Base-by-base conservation (phyloP, 2,329 filamentous ascomycete genomes). In the Pestalotiopsis sp. region DNA sequence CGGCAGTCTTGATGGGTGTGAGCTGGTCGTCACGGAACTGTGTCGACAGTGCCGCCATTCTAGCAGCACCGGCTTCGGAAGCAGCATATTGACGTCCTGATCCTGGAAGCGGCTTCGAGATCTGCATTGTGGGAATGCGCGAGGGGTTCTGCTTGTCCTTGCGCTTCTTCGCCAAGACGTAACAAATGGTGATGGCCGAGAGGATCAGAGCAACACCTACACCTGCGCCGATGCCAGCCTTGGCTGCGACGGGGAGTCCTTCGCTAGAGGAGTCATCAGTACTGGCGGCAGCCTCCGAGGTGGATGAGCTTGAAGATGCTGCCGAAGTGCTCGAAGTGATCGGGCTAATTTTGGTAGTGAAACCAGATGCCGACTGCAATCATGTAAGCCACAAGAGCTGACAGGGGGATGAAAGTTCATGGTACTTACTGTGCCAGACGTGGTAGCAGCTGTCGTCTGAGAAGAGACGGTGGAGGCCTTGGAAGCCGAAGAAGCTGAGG, bases 191-290 rank as follows among this genome's bases (percentile, higher is more conserved):
- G 36, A 70, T 66, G n/a, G 62, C 57, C 11, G 59, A 41, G 27
- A 68, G 38, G 36, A 68, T 31, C 39, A 70, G 14, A 20, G 65
- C 68, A 7, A 66, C 68, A 60, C 68, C 68, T 2, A 58, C 68
- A 52, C 68, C 68, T 12, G 68, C 68, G 31, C 68, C 68, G 23
- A 70, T 70, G 9, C 66, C 68, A 3, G 68, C 68, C 49, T 70
- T 68, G 27, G 68, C 68, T 1, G 68, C 68, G 25, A 68, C 63
- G 5, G 60, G 49, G 12, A 70, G 68, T 4, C 62, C 66, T 17
- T 17, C 23, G 4, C 62, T 59, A 7, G 38, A 62, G 5, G 36
- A 23, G 0, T 65, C 61, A 6, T 31, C n/a, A 27, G 52, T 31
- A 20, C 56, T 56, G 6, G 31, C 27, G 25, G 20, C 58, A 17